Base-by-base conservation (phyloP, 2,329 filamentous ascomycete species). In the Raffaelea ambrosiae region DNA sequence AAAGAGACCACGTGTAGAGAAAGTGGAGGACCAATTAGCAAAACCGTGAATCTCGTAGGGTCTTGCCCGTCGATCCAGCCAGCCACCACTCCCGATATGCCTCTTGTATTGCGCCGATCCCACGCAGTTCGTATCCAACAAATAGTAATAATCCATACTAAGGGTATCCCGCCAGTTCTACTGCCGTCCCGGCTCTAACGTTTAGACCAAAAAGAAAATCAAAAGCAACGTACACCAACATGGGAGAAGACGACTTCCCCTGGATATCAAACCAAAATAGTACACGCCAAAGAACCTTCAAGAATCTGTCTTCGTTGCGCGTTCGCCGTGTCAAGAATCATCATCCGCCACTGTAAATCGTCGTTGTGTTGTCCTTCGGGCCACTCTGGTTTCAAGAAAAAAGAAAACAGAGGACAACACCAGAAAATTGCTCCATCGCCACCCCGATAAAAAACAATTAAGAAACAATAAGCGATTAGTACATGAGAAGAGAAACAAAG, bases 121-220 rank as follows among this genome's bases (percentile, higher is more conserved):
- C 47, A 33, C 35, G 47, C 50, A 43, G 39, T 42, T 47, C 48
- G 39, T 45, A 43, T 50, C 48, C 48, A 41, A 40, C 40, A 43
- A 50, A 47, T 29, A 52, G 44, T 19, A 52, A 51, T 19, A 52
- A 51, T 48, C 47, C 52, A 49, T 48, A 50, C 43, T 51, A 51
- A 48, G 50, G 52, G 52, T 54, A 52, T 54, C 48, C 48, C 50
- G 44, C 48, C 39, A 40, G 22, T 41, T 45, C 48, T 43, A 50
- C 52, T 35, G 38, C 36, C 44, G 35, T 52, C 43, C 44, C 44
- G 11, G 29, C 44, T 46, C 47, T 48, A 48, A 41, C 31, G 13
- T 19, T 18, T n/a, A 20, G n/a, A 33, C 38, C 26, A 42, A n/a
- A 38, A n/a, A 38, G 11, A 20, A 23, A 46, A 26, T 20, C 29